Evolutionary conservation across 805 yeast species (phyloP).

Genomic region (Starmerella bombi): DNA sequence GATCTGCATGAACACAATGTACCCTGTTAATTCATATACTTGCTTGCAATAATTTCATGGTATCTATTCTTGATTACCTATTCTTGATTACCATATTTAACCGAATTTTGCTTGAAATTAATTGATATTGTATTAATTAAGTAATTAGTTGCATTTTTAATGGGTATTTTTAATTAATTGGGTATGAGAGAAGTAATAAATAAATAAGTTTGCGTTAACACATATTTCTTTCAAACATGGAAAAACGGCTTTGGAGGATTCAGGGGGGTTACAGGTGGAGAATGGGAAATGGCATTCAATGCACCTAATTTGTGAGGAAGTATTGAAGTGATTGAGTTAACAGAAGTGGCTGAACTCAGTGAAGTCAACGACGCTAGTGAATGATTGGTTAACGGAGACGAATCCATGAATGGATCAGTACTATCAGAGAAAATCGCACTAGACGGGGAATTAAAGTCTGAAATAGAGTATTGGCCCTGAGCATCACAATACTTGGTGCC

Average conservation of each 20-base stretch:
- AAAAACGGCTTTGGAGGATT: constrained; percentile 20
- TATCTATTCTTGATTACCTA: no score
- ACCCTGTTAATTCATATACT: no score
- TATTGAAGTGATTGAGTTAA: constrained; percentile 8
- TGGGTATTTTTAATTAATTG: no score
- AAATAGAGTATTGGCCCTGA: constrained; percentile 1
- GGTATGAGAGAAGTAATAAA: constrained; percentile 1
- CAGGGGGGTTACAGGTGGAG: constrained; percentile 22
- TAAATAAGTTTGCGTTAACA: neutral
- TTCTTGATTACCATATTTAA: no score
- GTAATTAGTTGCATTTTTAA: no score
- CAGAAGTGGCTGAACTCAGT: constrained; percentile 14
- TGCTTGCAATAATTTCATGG: no score
- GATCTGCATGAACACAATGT: no score
- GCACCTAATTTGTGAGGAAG: constrained; percentile 8
- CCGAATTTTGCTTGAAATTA: no score
- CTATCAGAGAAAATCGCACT: constrained; percentile 2
- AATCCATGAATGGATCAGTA: constrained; percentile 10
- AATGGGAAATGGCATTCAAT: constrained; percentile 12
- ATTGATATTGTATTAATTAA: no score
- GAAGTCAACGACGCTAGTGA: constrained; percentile 17
- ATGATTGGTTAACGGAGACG: constrained; percentile 16
- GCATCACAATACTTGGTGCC: neutral
- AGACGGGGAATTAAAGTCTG: constrained; percentile 17
- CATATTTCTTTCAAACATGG: constrained; percentile 6